phyloP scores from a whole-genome alignment of 768 basidiomycete genomes.

The Auricularia heimuer region DNA sequence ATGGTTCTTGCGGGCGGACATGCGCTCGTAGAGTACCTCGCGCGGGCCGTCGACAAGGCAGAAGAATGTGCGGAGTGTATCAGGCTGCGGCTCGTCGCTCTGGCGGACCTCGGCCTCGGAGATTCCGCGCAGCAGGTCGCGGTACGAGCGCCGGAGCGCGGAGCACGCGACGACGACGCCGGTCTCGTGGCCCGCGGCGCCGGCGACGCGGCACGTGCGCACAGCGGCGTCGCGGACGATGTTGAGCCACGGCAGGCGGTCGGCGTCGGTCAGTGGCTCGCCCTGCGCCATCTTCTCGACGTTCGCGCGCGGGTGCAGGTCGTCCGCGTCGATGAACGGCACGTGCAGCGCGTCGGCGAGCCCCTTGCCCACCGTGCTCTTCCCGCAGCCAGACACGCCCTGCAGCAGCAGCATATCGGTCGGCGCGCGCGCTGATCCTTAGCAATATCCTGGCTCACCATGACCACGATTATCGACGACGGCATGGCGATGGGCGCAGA shows the following conservation, averaged over 20 bases:
- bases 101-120: slow-evolving; percentile 17
- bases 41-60: slow-evolving; percentile 63
- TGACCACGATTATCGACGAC: neutral
- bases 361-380: slow-evolving; percentile 56
- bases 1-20: slow-evolving; percentile 56
- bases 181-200: slow-evolving; percentile 10
- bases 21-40: slow-evolving; percentile 49
- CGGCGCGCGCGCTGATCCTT: neutral
- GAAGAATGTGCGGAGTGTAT: slow-evolving; percentile 55
- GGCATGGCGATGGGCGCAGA: neutral
- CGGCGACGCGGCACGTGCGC: slow-evolving; percentile 24
- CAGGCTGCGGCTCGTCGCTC: slow-evolving; percentile 19
- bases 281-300: slow-evolving; percentile 82
- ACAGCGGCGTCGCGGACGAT: slow-evolving; percentile 59
- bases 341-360: slow-evolving; percentile 52
- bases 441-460: neutral
- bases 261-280: slow-evolving; percentile 64
- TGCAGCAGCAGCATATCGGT: slow-evolving; percentile 14
- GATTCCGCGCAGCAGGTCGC: slow-evolving; percentile 68
- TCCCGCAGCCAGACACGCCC: slow-evolving; percentile 70
- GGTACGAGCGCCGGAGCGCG: slow-evolving; percentile 70
- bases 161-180: slow-evolving; percentile 85
- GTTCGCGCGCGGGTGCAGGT: slow-evolving; percentile 72
- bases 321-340: slow-evolving; percentile 84
- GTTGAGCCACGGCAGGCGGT: slow-evolving; percentile 80